Conservation (phyloP, 1,284 basidiomycete genomes). For the Cystobasidium sp. region DNA sequence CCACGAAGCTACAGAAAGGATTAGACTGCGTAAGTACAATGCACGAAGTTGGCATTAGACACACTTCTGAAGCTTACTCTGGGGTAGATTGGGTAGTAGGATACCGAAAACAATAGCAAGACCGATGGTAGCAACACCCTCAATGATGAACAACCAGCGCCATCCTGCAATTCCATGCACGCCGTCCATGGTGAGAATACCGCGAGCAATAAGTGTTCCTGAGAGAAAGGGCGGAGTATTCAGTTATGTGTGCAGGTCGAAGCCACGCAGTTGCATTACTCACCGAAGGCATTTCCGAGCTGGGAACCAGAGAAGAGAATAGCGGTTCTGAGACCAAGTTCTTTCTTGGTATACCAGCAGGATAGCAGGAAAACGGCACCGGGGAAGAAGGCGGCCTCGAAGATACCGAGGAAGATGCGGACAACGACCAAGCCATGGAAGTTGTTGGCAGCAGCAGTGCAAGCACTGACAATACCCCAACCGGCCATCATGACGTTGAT, state of each 20-base stretch:
- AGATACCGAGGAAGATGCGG: constrained; percentile 56
- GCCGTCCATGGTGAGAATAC: constrained; percentile 17
- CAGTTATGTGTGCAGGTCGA: not conserved
- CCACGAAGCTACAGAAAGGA: constrained; percentile 62
- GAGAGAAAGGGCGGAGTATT: not conserved
- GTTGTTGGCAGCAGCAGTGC: constrained; percentile 54
- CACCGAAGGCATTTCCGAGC: constrained; percentile 72
- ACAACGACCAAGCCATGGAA: constrained; percentile 53
- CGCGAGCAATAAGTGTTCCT: constrained; percentile 53
- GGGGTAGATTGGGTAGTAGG: constrained; percentile 72
- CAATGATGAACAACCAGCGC: constrained; percentile 74
- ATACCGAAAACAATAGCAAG: constrained; percentile 69
- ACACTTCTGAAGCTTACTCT: constrained; percentile 5
- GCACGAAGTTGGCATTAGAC: not conserved
- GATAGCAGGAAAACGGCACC: constrained; percentile 57
- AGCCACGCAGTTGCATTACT: not conserved
- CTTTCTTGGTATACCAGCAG: constrained; percentile 56
- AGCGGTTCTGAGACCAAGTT: constrained; percentile 56
- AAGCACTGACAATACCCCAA: constrained; percentile 52
- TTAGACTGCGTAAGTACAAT: no score
- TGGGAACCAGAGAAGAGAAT: constrained; percentile 56
- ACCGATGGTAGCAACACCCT: constrained; percentile 62
- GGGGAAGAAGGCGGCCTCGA: constrained; percentile 54
- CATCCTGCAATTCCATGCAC: constrained; percentile 62
- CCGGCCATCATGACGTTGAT: constrained; percentile 45